Percentiles rank a stretch among this genome's conserved stretches.
Evolutionary conservation across 306 rosid genomes (phyloP).

Genomic region (Citrullus colocynthis): DNA sequence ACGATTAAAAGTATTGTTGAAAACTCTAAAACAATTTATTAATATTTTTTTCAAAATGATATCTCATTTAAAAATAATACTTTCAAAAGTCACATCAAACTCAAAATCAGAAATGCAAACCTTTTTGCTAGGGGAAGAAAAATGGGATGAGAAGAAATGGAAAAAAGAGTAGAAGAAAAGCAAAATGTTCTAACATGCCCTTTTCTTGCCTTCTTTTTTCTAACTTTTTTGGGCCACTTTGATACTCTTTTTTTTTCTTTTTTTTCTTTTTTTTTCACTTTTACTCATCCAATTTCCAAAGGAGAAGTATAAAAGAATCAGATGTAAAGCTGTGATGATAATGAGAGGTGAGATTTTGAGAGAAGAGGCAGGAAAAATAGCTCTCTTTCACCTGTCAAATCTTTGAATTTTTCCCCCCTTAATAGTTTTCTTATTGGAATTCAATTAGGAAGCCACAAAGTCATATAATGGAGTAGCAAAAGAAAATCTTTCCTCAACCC

Average conservation of each 20-base stretch:
- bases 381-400: neutral
- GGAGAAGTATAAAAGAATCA: constrained; percentile 5
- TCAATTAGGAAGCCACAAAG: constrained; percentile 2
- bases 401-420: neutral
- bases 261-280: neutral
- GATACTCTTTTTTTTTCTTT: neutral
- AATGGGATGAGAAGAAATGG: neutral
- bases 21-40: neutral
- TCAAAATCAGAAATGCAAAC: neutral
- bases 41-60: too few species aligned
- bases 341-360: neutral
- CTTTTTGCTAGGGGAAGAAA: neutral
- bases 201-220: neutral
- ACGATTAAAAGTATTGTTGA: neutral
- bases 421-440: neutral
- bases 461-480: neutral
- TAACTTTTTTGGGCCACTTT: neutral
- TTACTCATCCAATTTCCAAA: constrained; percentile 3
- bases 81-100: neutral
- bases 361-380: neutral
- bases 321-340: neutral
- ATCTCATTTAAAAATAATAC: neutral
- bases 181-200: neutral
- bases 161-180: neutral
- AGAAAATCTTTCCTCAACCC: neutral